Conservation (phyloP, 352 stramenopile species). For the Globisporangium iwayamae region DNA sequence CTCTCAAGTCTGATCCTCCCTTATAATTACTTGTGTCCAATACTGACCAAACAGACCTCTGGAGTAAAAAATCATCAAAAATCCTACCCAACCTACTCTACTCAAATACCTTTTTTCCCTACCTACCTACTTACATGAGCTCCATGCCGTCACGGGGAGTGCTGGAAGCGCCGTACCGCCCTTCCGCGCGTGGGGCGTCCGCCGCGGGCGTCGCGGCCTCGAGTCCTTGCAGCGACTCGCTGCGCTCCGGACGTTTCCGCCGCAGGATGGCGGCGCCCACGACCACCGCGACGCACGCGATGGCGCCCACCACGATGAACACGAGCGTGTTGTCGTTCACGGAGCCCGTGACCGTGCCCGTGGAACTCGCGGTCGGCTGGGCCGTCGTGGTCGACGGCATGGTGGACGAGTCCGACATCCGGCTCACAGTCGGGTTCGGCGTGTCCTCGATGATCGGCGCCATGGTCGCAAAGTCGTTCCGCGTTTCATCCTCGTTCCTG, state of each 20-base stretch:
- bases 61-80: slow-evolving; percentile 1
- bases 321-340: slow-evolving; percentile 18
- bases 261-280: slow-evolving; percentile 18
- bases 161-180: slow-evolving; percentile 4
- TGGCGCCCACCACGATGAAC: slow-evolving; percentile 17
- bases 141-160: slow-evolving; percentile 7
- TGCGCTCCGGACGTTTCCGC: slow-evolving; percentile 4
- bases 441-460: slow-evolving; percentile 14
- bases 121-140: not conserved
- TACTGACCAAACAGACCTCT: not conserved
- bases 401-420: not conserved
- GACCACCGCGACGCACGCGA: slow-evolving; percentile 6
- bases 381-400: not conserved
- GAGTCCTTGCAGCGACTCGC: slow-evolving; percentile 12
- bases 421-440: slow-evolving; percentile 3
- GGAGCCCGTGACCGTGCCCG: not conserved
- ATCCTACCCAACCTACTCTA: not conserved
- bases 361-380: slow-evolving; percentile 14
- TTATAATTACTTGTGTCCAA: not conserved
- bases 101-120: not conserved
- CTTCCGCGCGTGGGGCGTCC: not conserved
- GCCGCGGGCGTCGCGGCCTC: slow-evolving; percentile 30
- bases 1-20: not conserved
- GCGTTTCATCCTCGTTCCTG: slow-evolving; percentile 2
- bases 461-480: slow-evolving; percentile 21